phyloP scores from a whole-genome alignment of 768 basidiomycete species.

The Terana coerulea region DNA sequence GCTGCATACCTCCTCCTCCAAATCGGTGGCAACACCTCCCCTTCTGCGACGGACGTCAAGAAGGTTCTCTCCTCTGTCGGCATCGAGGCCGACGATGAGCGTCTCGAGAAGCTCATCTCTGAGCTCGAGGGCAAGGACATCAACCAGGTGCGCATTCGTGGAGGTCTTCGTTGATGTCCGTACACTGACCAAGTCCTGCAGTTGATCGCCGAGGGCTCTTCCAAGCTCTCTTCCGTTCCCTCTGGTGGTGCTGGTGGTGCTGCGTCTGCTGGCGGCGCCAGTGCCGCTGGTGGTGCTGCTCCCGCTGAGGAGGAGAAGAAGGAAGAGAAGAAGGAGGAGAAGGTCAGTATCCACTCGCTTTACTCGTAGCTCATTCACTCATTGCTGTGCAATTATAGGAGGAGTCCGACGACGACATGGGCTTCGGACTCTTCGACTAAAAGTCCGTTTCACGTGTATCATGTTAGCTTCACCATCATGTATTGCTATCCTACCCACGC shows the following conservation, averaged over 20 bases:
- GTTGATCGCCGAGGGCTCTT: conserved; percentile 90
- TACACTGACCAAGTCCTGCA: conserved; percentile 24
- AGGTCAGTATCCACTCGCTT: conserved; percentile 43
- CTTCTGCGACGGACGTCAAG: conserved; percentile 84
- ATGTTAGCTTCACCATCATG: conserved; percentile 4
- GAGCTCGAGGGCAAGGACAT: conserved; percentile 92
- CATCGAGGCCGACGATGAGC: conserved; percentile 82
- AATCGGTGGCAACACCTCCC: conserved; percentile 86
- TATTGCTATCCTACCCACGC: neutral
- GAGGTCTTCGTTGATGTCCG: neutral
- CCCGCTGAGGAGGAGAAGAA: conserved; percentile 70
- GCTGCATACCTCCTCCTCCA: conserved; percentile 98
- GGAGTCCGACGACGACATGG: conserved; percentile 98
- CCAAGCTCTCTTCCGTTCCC: conserved; percentile 96
- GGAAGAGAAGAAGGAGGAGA: conserved; percentile 84
- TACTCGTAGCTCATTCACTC: conserved; percentile 1
- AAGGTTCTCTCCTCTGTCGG: conserved; percentile 82
- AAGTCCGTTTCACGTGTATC: conserved; percentile 13
- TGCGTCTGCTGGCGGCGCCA: conserved; percentile 46
- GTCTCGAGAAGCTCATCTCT: conserved; percentile 76
- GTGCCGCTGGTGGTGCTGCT: conserved; percentile 52
- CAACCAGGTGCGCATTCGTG: conserved; percentile 51
- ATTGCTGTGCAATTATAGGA: conserved; percentile 44
- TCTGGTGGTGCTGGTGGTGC: conserved; percentile 83
- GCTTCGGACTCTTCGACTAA: conserved; percentile 98